Conservation (phyloP, 176 grass and related monocot genomes). For the Phyllostachys edulis region DNA sequence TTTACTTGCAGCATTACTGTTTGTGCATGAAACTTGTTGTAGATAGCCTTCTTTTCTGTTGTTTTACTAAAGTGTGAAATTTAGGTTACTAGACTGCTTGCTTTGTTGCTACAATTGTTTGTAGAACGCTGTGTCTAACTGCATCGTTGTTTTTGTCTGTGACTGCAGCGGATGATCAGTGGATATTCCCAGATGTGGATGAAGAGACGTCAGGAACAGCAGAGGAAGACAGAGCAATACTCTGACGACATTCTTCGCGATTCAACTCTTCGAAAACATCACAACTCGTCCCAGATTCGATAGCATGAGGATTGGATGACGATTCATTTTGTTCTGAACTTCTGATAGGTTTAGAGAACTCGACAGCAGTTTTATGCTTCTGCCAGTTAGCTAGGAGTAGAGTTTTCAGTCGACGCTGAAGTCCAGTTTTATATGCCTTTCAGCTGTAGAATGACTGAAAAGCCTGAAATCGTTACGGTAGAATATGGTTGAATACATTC, state of each 20-base stretch:
- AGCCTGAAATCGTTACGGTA: not conserved
- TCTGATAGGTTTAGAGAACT: not conserved
- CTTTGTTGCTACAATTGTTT: not conserved
- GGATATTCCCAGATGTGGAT: conserved; percentile 9
- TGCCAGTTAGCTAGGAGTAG: not conserved
- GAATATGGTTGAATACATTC: too few species aligned
- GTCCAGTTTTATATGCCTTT: not conserved
- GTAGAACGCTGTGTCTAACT: not conserved
- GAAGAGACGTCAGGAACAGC: not conserved
- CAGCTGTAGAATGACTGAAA: not conserved
- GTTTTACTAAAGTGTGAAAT: not conserved
- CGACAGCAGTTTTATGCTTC: not conserved
- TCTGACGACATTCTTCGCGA: not conserved
- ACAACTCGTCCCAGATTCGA: not conserved
- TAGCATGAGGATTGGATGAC: not conserved
- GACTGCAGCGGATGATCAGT: not conserved
- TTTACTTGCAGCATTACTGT: too few species aligned
- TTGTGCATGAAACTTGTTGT: not conserved
- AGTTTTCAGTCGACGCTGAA: not conserved
- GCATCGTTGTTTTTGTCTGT: not conserved
- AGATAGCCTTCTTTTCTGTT: not conserved
- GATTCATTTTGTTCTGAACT: not conserved
- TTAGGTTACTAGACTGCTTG: not conserved
- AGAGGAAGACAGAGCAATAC: not conserved
- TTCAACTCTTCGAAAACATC: not conserved